Base-by-base conservation (phyloP, 106 monocot species). In the Xerophyta viscosa region DNA sequence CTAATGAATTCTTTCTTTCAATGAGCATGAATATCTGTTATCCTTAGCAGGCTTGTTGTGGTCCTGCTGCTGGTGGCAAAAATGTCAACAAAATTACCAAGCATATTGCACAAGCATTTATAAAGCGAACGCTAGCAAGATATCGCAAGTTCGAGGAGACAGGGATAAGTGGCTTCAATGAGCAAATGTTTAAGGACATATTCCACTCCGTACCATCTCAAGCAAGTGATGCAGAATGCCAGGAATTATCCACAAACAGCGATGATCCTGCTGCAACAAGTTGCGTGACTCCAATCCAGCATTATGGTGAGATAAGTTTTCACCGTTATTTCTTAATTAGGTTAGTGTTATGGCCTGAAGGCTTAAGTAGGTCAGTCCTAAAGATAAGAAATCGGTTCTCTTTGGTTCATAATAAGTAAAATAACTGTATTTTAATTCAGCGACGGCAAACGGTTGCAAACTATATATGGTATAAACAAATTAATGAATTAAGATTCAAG, bases 121-220 rank as follows among this genome's bases (percentile, higher is more conserved):
- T 78, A 27, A 74, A 56, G 37, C 47, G 70, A 41, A 70, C 71
- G 51, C 67, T 84, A 48, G 71, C 57, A 56, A 48, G 83, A 52
- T 70, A 47, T 27, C 46, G 49, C 17, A 67, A 75, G 28, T 84
- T 67, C 52, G 67, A 84, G 60, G 52, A 71, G 24, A 68, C 69
- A 24, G 64, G 67, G 11, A 66, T 29, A 12, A 78, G 78, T 45
- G 66, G 74, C 36, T 84, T 78, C 55, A 47, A 60, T 31, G 71
- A 67, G 24, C 63, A 66, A 49, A n/a, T 46, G 44, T 84, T 78
- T 31, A 78, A 43, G 69, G 78, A 78, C 26, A 70, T 78, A 24
- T 74, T 83, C 29, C 24, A 22, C 27, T 50, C 50, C 44, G 43
- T 57, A 52, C 37, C 63, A 33, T 74, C 70, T 59, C 63, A 51